Base-by-base conservation (phyloP, 768 basidiomycete genomes). In the Suillus clintonianus region DNA sequence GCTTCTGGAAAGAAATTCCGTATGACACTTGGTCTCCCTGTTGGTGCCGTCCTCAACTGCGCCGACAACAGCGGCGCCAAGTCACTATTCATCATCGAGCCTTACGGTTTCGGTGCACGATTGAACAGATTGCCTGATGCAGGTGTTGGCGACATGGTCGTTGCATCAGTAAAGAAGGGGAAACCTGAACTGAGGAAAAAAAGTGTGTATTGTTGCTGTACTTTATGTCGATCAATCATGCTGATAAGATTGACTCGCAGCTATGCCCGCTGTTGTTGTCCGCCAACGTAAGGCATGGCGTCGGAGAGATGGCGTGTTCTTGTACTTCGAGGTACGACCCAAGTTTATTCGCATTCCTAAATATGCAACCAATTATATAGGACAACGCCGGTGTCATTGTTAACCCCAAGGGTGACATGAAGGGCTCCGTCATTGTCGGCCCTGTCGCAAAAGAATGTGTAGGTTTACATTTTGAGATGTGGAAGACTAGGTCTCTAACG, bases 371-470 rank as follows among this genome's bases (percentile, higher is more conserved):
- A 36, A 32, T 36, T 50, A 2, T 13, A 30, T 45, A 90, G 90
- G 95, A 97, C 80, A 96, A 96, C 76, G 95, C 95, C 48, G 95
- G 95, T 78, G 95, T 97, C 61, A 97, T 97, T 66, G 95, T 98
- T 72, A 98, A 97, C 84, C 91, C 93, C 74, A 98, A 98, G 86
- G 97, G 97, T 72, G 97, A 99, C 84, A 99, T 99, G 97, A 99
- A 99, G 85, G 97, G 97, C 57, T 96, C 94, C 59, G 93, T 94
- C 65, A 97, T 97, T 76, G 93, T 95, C 41, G 95, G 95, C 62
- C 95, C 95, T 45, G 94, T 99, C 66, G 97, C 97, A 82, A 99
- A 99, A 88, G 97, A 98, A 94, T 99, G 97, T 76, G 93, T 95
- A 77, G 47, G 93, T 89, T 48, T 9, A 37, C 10, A 3, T n/a